Base-by-base conservation (phyloP, 2,329 filamentous ascomycete genomes). In the Onygenales sp. region DNA sequence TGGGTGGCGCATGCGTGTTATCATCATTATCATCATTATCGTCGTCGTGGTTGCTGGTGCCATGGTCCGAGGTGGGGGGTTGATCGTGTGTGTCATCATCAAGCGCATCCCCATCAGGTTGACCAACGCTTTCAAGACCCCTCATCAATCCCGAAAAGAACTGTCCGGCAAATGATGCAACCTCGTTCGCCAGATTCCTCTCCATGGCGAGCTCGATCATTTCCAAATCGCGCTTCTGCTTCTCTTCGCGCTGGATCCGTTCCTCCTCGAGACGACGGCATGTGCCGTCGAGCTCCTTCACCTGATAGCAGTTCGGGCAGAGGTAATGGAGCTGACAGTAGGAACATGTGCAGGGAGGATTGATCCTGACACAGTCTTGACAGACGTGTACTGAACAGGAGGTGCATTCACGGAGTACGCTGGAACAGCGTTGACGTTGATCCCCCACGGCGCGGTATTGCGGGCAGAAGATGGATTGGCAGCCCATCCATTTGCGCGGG, bases 401-500 rank as follows among this genome's bases (percentile, higher is more conserved):
- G 10, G 67, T 68, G 59, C 74, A 77, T 65, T 76, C 70, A 31
- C 67, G 67, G 10, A 76, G 65, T 33, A 68, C 59, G 50, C 70
- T 73, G 10, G 67, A 61, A 58, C 74, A 77, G 33, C 72, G 65
- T 54, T 71, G 68, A 5, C 74, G 71, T 53, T 74, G 71, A 55
- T 77, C 74, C 9, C 72, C 71, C 10, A 71, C 59, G 4, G 68
- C 62, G 40, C 72, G 69, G 51, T 67, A 70, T 37, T 68, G 65
- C 0, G 73, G 71, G 53, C 74, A 77, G 58, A 75, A 74, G 56
- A 76, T 73, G 7, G 74, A 73, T 53, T 73, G 71, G 56, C 74
- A 77, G 14, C 74, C 74, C 61, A 70, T 68, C 74, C 74, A 76
- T 36, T 39, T 49, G 52, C 61, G 67, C 6, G 65, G 64, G 6